A percentile compares a stretch with the other conserved stretches of the same genome.
Evolutionary conservation across 2,329 filamentous ascomycete species (phyloP).

Genomic region (Clonostachys chloroleuca): DNA sequence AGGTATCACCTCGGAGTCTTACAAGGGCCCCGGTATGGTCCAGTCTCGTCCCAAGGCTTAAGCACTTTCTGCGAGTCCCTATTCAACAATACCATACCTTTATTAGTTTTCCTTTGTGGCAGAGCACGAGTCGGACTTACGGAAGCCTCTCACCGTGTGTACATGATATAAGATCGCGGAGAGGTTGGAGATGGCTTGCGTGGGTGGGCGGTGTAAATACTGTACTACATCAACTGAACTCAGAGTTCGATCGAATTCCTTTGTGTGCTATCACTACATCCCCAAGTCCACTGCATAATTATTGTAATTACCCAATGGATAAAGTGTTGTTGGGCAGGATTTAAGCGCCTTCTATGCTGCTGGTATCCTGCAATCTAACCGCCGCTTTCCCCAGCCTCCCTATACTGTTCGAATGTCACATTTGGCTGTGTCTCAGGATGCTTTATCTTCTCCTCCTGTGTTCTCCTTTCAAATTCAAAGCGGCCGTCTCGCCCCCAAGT

Average conservation of each 20-base stretch:
- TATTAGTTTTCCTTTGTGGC: slow-evolving; percentile 6
- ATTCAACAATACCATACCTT: not conserved
- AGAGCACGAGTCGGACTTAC: not conserved
- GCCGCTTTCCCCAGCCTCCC: slow-evolving; percentile 42
- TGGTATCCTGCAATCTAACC: slow-evolving; percentile 21
- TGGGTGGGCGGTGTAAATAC: slow-evolving; percentile 29
- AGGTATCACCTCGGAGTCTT: slow-evolving; percentile 75
- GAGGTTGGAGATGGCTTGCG: not conserved
- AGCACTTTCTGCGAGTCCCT: not conserved
- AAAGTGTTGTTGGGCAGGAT: not conserved
- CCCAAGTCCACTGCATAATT: no score
- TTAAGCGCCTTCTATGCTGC: not conserved
- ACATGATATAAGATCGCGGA: no score
- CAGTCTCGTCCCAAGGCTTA: slow-evolving; percentile 57
- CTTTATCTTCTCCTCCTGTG: slow-evolving; percentile 50
- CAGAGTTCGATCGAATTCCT: not conserved
- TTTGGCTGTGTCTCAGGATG: slow-evolving; percentile 24
- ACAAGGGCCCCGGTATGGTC: slow-evolving; percentile 73
- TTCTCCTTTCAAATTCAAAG: slow-evolving; percentile 63
- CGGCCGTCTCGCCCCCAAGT: slow-evolving; percentile 69
- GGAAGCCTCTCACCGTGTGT: no score
- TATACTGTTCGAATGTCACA: slow-evolving; percentile 31
- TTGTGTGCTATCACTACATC: no score
- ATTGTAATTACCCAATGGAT: no score
- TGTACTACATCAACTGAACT: slow-evolving; percentile 34